Base-by-base conservation (phyloP, 2,329 filamentous ascomycete genomes). In the Hypoxylon sp. region DNA sequence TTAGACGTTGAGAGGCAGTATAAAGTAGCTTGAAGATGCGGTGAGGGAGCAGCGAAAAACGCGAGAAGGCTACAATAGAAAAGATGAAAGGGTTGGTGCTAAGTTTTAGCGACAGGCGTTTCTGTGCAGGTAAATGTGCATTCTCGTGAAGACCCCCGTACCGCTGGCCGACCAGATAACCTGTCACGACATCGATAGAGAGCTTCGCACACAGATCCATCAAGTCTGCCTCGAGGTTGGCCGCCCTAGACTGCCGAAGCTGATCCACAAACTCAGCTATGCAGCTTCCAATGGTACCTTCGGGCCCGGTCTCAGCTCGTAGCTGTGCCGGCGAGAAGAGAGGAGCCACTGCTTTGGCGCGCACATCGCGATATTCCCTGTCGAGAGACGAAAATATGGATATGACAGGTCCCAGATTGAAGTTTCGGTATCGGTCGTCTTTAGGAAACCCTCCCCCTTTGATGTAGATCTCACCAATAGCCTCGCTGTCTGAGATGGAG, bases 21-120 rank as follows among this genome's bases (percentile, higher is more conserved):
- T 47, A 58, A 14, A 47, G 22, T 13, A 47, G 22, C n/a, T 31
- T 29, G n/a, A 58, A 58, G 5, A 58, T n/a, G 4, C 50, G 31
- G 19, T 62, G 51, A 5, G 59, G 59, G 10, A 62, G 17, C 2
- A 62, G 39, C 26, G 59, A 62, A n/a, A 62, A 54, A 17, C 59
- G 59, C 1, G 33, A 42, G 50, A 62, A 62, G 9, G 59, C 59
- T 5, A 62, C 59, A 8, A 62, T 62, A 2, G 59, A 29, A 5
- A 62, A 46, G 9, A 54, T 46, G 17, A 62, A 62, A 14, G 48
- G 50, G 31, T 39, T 62, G 8, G 59, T 50, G 37, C 47, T 44
- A 2, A 62, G 50, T 24, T 62, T 62, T 24, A 35, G 31, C 1
- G 37, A n/a, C 48, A 33, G 19, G 26, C 29, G 59, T 10, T 52